These are phyloP conservation scores for Macaranga tanarius DNA, from an alignment of 441 rosid species.

Conservation along the genomic window DNA sequence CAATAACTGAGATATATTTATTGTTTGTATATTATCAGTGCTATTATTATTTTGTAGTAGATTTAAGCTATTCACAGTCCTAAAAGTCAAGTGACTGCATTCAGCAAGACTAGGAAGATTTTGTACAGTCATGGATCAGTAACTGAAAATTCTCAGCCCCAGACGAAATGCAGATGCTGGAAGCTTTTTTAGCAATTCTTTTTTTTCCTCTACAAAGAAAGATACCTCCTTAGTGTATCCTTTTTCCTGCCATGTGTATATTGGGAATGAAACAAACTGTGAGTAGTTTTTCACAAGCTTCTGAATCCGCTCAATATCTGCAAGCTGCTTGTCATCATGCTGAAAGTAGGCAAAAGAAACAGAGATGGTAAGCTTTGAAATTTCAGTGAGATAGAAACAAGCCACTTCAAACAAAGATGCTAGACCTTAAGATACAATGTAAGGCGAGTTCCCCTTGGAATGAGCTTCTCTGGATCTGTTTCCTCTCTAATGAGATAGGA, in stretches of 20 bases:
- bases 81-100: not conserved
- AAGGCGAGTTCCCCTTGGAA: slow-evolving; percentile 86
- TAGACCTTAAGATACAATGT: slow-evolving; percentile 82
- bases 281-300: slow-evolving; percentile 95
- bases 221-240: slow-evolving; percentile 90
- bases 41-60: not conserved
- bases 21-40: not conserved
- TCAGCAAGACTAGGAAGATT: not conserved
- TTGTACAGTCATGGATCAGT: not conserved
- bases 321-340: slow-evolving; percentile 82
- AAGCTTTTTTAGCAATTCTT: not conserved
- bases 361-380: slow-evolving; percentile 18
- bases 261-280: slow-evolving; percentile 96
- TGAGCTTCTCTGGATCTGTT: slow-evolving; percentile 64
- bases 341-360: slow-evolving; percentile 30
- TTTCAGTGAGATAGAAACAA: not conserved
- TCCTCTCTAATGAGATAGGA: slow-evolving; percentile 75
- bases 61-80: not conserved
- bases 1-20: not conserved
- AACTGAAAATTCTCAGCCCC: not conserved
- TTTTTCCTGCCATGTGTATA: slow-evolving; percentile 94
- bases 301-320: slow-evolving; percentile 85
- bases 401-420: slow-evolving; percentile 19
- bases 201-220: not conserved
- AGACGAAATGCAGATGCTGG: not conserved